These are phyloP conservation scores for Amniculicola lignicola DNA, from an alignment of 495 filamentous ascomycete genomes.

Conservation along the genomic window DNA sequence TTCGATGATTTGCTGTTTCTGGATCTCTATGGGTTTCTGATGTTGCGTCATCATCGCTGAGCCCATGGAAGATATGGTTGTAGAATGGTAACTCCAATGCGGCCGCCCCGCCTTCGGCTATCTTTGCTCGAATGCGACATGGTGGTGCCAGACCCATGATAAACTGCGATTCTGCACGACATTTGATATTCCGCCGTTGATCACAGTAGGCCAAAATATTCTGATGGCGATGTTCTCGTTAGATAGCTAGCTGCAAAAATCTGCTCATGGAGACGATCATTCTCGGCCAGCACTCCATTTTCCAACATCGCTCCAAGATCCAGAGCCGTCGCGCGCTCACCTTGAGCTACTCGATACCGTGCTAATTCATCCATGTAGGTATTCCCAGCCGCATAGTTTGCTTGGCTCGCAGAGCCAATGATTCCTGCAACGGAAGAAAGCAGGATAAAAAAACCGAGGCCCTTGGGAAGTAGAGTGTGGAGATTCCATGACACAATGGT, in stretches of 20 bases:
- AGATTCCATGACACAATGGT: slow-evolving; percentile 18
- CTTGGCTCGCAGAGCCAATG: slow-evolving; percentile 6
- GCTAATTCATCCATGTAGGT: slow-evolving; percentile 12
- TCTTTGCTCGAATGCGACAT: no score
- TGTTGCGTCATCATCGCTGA: no score
- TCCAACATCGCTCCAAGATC: slow-evolving; percentile 11
- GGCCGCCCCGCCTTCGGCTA: no score
- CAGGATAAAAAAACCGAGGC: slow-evolving; percentile 15
- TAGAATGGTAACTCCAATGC: no score
- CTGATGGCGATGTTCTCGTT: no score
- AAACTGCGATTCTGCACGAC: no score
- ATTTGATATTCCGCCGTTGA: no score
- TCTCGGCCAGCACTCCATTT: neutral
- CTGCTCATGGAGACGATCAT: neutral
- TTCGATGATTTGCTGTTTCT: no score
- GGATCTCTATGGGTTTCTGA: no score
- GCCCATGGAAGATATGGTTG: no score
- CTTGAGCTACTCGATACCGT: slow-evolving; percentile 2
- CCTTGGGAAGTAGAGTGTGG: slow-evolving; percentile 1
- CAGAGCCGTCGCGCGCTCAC: neutral
- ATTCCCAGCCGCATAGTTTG: slow-evolving; percentile 21
- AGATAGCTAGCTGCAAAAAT: slow-evolving; percentile 1
- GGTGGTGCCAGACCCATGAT: no score
- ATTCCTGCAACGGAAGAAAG: slow-evolving; percentile 21
- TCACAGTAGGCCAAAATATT: no score